Base-by-base conservation (phyloP, 208 protist species). In the Trichomonas gallinae region DNA sequence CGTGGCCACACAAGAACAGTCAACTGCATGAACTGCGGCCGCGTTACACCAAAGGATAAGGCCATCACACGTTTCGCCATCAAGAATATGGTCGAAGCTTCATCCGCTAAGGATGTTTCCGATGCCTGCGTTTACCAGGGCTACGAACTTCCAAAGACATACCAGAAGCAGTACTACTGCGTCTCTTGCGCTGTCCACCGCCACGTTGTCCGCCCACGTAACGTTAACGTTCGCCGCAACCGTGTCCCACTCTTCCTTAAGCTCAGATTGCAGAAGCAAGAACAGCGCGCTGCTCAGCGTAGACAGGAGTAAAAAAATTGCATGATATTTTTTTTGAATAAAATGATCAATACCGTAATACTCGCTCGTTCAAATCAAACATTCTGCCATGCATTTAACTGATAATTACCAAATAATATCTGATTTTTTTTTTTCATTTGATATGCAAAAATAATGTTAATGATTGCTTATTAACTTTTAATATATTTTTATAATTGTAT, bases 101-200 rank as follows among this genome's bases (percentile, higher is more conserved):
- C 97, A 63, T 89, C 97, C 13, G 81, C 96, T 83, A 88, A 88
- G 38, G 97, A 97, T 97, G 87, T 97, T 82, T 45, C 40, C 26
- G 97, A 97, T 48, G 96, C 96, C 3, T 96, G 42, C 21, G 87
- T 97, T 31, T 97, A 97, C 45, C 97, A 97, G 63, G 42, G 21
- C 17, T 97, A 96, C 44, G 96, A 85, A 81, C 89, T 97, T 51
- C 97, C 97, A 83, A 97, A 97, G 96, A 45, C 97, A 63, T 97
- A 97, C 72, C 63, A 97, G 36, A 97, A 97, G 82, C 38, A 91
- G 23, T 72, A 97, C 88, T 97, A 97, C 96, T 97, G 97, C 63
- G 88, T 97, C 13, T 97, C 97, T 40, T 97, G 97, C 81, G 97
- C 97, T 58, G 63, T 97, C 45, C 97, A 97, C 40, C 9, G 96